Evolutionary conservation across 179 eudicot genomes (phyloP), one percentile per base, ranked within the genome.

Genomic region (Spinacia oleracea): DNA sequence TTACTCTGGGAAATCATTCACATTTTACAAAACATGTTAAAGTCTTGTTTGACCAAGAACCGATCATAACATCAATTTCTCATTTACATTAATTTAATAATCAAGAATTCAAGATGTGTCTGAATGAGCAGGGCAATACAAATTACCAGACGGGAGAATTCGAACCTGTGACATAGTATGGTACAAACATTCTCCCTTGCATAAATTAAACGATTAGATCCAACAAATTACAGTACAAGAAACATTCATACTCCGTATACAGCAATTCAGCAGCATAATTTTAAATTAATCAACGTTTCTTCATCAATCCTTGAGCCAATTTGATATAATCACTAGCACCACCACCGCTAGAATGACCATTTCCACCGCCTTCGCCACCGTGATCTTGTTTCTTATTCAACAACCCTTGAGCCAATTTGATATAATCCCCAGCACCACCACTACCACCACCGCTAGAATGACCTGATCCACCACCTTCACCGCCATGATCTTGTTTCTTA

Each of bases 341-440:
- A 15, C 64, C 82, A 18, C 77, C 76, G 23, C 77, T 46, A 23
- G 77, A 73, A 6, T 45, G 72, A 29, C 80, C 79, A 0, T 16
- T 8, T 34, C 58, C 43, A 2, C 71, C 56, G 27, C 73, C 77
- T 48, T 38, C 64, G 42, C 83, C 76, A 6, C 74, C 82, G 20
- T 63, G 74, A 82, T 60, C 59, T 9, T 72, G 64, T n/a, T 83
- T 72, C 62, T 76, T 72, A 51, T 72, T 81, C 73, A 81, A n/a
- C 16, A 84, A 84, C 16, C 86, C 86, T 40, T 84, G 84, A 7
- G 88, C 88, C 76, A 83, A 67, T 43, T 86, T 86, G 10, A 85
- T 72, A 70, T 83, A 85, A 53, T 85, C 88, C 15, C 88, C 82
- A 64, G 78, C 84, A 72, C 80, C 75, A 40, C 85, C 81, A 18